Base-by-base conservation (phyloP, 202 grass and related monocot species). In the Bolboschoenoplectus hybrid region DNA sequence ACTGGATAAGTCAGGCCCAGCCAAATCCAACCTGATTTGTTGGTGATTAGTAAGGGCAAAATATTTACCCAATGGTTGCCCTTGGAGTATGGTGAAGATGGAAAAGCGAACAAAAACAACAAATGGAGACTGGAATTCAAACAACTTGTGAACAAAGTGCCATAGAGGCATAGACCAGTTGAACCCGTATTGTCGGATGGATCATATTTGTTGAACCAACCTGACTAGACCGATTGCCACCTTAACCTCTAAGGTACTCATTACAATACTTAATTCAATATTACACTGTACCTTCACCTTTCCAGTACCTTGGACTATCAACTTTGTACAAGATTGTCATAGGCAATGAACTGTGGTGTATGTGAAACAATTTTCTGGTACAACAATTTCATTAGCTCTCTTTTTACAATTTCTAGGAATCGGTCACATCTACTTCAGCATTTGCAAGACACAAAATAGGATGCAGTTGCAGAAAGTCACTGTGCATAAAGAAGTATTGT, bases 391-490 rank as follows among this genome's bases (percentile, higher is more conserved):
- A 86, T 81, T 47, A 16, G 35, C 12, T 84, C 12, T 26, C 20
- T 53, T 13, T 82, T 67, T 64, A 1, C 55, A 58, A 78, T 68
- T 66, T 86, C 50, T 70, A 89, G 84, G 88, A 86, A 58, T 58
- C 55, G 14, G 78, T 70, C 9, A 46, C 20, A 9, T 85, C 88
- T 53, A 82, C 88, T 35, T 3, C 43, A 44, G 11, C 50, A 62
- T 86, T 76, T 75, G 75, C 88, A 4, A 85, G 88, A 57, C 88
- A 89, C 11, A 89, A 82, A 82, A 89, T 74, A 75, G 88, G 88
- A 65, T 89, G 88, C 56, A 86, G 81, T 76, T 89, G 88, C 77
- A 86, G 74, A 82, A 89, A 89, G 46, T 89, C 88, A 83, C 84
- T 81, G 43, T 89, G 88, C 39, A 63, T 89, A 16, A 86, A 86